Base-by-base conservation (phyloP, 345 rosid species). In the Passiflora organensis region DNA sequence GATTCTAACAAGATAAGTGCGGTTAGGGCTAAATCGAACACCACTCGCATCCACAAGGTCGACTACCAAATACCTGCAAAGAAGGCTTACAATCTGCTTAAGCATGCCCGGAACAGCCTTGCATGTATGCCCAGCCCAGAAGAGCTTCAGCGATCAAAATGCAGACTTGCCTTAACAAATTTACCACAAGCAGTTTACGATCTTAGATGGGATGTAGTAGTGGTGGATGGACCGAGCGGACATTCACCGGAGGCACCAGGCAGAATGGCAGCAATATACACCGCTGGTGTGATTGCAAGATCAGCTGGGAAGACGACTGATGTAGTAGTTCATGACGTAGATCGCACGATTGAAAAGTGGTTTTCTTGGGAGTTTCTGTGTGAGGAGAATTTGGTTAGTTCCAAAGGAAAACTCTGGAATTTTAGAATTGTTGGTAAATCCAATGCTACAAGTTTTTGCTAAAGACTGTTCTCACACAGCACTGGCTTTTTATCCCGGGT, bases 351-450 rank as follows among this genome's bases (percentile, higher is more conserved):
- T 50, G 96, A 93, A 77, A 88, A 76, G 71, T 93, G 96, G 93
- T 78, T 86, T 73, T 88, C 96, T 15, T 78, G 89, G 96, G 96
- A 93, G 34, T 89, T 93, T 60, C 73, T 89, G 19, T 86, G 89
- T 32, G 89, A 84, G 47, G 91, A 82, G 56, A 89, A 93, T 75
- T 67, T 82, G 65, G 76, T 82, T 69, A 80, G 84, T 51, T 75
- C 91, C 3, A 88, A 81, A 70, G 96, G 95, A 24, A 75, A 66
- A 60, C 59, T 84, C 37, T 88, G 96, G 95, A 74, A 70, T 52
- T 88, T 81, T 60, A 68, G 65, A 74, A 69, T 93, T 62, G 47
- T 46, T 2, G 72, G 66, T 43, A 71, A 72, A 72, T 58, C 82
- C 56, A 77, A 81, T 71, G 63, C 82, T 48, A 63, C 76, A 49